phyloP scores from a whole-genome alignment of 805 yeast genomes.

The Kuraishia hungarica region DNA sequence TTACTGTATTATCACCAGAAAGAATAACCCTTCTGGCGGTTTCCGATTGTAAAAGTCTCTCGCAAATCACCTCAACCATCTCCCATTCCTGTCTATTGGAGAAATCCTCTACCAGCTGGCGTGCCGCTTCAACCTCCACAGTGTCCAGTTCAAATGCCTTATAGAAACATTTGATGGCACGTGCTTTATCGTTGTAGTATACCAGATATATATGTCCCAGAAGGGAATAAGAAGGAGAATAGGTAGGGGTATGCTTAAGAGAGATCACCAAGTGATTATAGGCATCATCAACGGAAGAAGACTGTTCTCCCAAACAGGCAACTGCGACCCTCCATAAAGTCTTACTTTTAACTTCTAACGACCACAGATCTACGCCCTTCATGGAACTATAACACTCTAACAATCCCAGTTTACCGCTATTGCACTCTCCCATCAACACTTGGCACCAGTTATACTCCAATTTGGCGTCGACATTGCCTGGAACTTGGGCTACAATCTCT shows the following conservation, averaged over 20 bases:
- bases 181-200: constrained; percentile 44
- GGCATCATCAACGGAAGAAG: constrained; percentile 32
- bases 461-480: constrained; percentile 50
- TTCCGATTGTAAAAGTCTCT: constrained; percentile 57
- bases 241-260: constrained; percentile 51
- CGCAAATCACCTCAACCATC: constrained; percentile 66
- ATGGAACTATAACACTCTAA: constrained; percentile 30
- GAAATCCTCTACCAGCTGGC: constrained; percentile 61
- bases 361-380: constrained; percentile 40
- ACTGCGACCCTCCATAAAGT: constrained; percentile 70
- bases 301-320: constrained; percentile 32
- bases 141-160: constrained; percentile 85
- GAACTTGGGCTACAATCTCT: constrained; percentile 37
- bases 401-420: constrained; percentile 45
- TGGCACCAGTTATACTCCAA: constrained; percentile 77
- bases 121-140: constrained; percentile 68
- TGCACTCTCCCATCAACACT: constrained; percentile 41
- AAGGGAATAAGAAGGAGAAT: constrained; percentile 75
- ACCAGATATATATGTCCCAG: constrained; percentile 68
- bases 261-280: constrained; percentile 52
- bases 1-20: constrained; percentile 20
- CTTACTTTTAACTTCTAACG: constrained; percentile 49
- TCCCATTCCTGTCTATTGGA: constrained; percentile 72
- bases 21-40: constrained; percentile 42
- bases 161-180: constrained; percentile 81